A percentile compares a stretch with the other conserved stretches of the same genome.
Conservation (phyloP, 2,329 filamentous ascomycete species). For the Neonectria faginata region DNA sequence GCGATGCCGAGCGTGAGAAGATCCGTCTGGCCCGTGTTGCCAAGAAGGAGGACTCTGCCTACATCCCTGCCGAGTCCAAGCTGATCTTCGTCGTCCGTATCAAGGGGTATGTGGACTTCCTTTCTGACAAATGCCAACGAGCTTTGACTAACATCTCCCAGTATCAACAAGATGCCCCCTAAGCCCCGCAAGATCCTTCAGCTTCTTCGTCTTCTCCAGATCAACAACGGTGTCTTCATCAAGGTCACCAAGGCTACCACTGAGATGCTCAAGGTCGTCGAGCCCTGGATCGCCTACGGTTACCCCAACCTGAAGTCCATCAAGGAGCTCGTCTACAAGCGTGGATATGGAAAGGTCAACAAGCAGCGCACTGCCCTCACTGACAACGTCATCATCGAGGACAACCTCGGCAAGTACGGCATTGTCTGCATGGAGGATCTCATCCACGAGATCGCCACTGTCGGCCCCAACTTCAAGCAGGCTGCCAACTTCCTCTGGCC, state of each 20-base stretch:
- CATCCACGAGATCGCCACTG: slow-evolving; percentile 98
- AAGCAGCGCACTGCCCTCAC: slow-evolving; percentile 97
- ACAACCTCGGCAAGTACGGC: slow-evolving; percentile 96
- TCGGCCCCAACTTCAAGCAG: slow-evolving; percentile 99
- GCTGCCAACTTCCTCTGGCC: slow-evolving; percentile 99
- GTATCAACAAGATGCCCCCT: slow-evolving; percentile 99
- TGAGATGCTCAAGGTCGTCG: slow-evolving; percentile 98
- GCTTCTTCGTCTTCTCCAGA: slow-evolving; percentile 98
- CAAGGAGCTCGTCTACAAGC: slow-evolving; percentile 99
- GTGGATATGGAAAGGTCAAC: slow-evolving; percentile 98
- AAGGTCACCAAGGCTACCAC: slow-evolving; percentile 96
- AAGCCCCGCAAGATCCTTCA: slow-evolving; percentile 99
- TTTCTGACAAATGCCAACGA: too few species aligned
- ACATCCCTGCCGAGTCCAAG: slow-evolving; percentile 94
- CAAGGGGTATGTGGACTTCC: slow-evolving; percentile 77
- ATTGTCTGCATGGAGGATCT: slow-evolving; percentile 99
- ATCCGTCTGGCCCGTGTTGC: slow-evolving; percentile 89
- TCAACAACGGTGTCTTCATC: slow-evolving; percentile 99
- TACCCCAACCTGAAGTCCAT: slow-evolving; percentile 99
- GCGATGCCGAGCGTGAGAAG: slow-evolving; percentile 98
- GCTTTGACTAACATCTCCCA: slow-evolving; percentile 47
- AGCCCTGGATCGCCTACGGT: slow-evolving; percentile 99
- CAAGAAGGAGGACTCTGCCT: slow-evolving; percentile 93
- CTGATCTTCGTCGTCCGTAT: slow-evolving; percentile 98
- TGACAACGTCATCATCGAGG: slow-evolving; percentile 98